Conservation (phyloP, 371 early-diverging fungal genomes). For the Actinomortierella ambigua region DNA sequence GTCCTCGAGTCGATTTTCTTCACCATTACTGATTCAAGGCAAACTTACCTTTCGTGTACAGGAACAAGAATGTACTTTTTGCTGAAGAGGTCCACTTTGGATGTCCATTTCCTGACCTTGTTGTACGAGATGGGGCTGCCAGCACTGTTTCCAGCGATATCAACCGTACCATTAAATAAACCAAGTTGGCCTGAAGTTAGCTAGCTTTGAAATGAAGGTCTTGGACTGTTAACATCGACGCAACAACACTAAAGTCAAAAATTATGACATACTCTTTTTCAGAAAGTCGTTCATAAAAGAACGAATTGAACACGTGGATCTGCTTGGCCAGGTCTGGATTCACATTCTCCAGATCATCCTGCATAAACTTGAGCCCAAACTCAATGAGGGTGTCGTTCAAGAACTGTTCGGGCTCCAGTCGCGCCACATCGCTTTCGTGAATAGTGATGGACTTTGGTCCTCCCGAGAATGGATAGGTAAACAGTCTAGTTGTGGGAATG, state of each 20-base stretch:
- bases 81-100: constrained; percentile 63
- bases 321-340: constrained; percentile 23
- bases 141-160: constrained; percentile 32
- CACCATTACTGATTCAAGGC: not conserved
- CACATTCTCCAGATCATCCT: constrained; percentile 15
- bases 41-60: constrained; percentile 65
- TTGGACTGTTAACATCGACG: not conserved
- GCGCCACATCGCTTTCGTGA: constrained; percentile 48
- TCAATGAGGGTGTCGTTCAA: constrained; percentile 67
- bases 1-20: too few relatives aligned
- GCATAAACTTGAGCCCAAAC: constrained; percentile 55
- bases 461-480: constrained; percentile 36
- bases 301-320: constrained; percentile 35
- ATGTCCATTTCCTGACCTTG: constrained; percentile 65
- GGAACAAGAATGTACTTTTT: constrained; percentile 66
- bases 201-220: too few relatives aligned
- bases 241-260: not conserved
- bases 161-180: constrained; percentile 1
- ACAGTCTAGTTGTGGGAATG: constrained; percentile 19
- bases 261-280: constrained; percentile 15
- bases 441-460: constrained; percentile 50
- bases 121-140: constrained; percentile 47
- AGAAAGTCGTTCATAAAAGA: constrained; percentile 33
- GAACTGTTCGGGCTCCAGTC: constrained; percentile 58
- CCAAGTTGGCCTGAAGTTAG: not conserved